Conservation (phyloP, 1,284 basidiomycete species). For the Sporisorium reilianum region DNA sequence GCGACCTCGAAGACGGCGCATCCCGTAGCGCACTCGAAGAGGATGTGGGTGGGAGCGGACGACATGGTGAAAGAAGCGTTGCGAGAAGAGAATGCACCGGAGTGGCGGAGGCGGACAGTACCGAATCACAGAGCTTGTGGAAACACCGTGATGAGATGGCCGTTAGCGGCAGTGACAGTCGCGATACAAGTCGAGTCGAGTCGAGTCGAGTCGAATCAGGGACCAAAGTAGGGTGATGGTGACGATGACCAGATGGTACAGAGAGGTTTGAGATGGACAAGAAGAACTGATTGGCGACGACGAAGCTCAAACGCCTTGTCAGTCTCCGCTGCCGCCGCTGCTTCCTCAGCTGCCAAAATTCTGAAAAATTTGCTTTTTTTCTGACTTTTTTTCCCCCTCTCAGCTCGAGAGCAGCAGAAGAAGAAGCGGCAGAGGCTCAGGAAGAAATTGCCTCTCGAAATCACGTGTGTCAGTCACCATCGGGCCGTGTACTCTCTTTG, state of each 20-base stretch:
- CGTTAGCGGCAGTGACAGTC: slow-evolving; percentile 8
- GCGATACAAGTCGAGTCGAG: slow-evolving; percentile 7
- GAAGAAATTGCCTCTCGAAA: slow-evolving; percentile 6
- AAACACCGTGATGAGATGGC: slow-evolving; percentile 1
- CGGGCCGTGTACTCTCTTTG: not conserved
- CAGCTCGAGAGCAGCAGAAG: not conserved
- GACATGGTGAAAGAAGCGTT: slow-evolving; percentile 54
- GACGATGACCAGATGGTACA: not conserved
- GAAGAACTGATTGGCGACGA: slow-evolving; percentile 18
- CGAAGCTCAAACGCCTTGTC: not conserved
- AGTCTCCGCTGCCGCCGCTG: not conserved
- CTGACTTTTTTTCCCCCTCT: not conserved
- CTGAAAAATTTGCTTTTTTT: slow-evolving; percentile 30
- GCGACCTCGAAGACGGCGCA: slow-evolving; percentile 94
- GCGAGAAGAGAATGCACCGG: not conserved
- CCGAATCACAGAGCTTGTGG: slow-evolving; percentile 10
- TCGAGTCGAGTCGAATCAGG: too few species aligned
- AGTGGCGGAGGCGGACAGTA: not conserved
- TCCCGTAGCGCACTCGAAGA: slow-evolving; percentile 95
- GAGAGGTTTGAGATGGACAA: slow-evolving; percentile 6
- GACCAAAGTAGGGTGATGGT: not conserved
- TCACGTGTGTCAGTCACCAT: slow-evolving; percentile 14
- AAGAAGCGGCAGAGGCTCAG: not conserved
- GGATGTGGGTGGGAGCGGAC: slow-evolving; percentile 76
- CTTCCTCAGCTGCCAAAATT: slow-evolving; percentile 6